Percentiles rank a stretch among this genome's conserved stretches.
Evolutionary conservation across 1,284 basidiomycete genomes (phyloP).

Genomic region (Sanghuangporus baumii): DNA sequence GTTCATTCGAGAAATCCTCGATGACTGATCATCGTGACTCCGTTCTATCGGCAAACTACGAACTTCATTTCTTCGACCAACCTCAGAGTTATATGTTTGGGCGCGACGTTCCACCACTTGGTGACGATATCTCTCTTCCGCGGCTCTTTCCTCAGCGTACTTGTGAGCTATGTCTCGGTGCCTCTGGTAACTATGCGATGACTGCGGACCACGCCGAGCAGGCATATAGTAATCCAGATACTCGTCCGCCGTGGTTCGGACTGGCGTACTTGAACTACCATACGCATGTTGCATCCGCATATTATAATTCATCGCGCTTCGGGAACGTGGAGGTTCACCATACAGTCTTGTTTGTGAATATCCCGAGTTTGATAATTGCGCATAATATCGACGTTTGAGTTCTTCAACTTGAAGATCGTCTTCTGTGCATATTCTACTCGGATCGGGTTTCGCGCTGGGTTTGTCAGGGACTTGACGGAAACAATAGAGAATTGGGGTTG

Average conservation of each 20-base stretch:
- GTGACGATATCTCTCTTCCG: neutral
- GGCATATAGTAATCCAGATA: constrained; percentile 10
- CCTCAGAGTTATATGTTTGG: neutral
- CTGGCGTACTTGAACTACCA: neutral
- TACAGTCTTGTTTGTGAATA: neutral
- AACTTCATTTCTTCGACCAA: neutral
- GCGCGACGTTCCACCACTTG: neutral
- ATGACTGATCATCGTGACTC: neutral
- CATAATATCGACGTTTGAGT: constrained; percentile 2
- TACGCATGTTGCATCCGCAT: neutral
- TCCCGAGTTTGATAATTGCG: neutral
- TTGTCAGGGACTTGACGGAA: neutral
- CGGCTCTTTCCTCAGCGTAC: neutral
- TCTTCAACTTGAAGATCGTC: neutral
- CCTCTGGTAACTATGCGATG: neutral
- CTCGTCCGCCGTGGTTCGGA: neutral
- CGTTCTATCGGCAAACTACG: neutral
- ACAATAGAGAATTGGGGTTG: neutral
- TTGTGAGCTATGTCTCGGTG: neutral
- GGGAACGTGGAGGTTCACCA: neutral
- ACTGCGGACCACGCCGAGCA: neutral
- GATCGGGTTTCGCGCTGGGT: neutral
- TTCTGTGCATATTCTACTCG: neutral
- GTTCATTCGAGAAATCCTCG: neutral
- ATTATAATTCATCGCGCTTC: neutral